phyloP scores from a whole-genome alignment of 2,329 filamentous ascomycete species.

The Kalmusia sp. region DNA sequence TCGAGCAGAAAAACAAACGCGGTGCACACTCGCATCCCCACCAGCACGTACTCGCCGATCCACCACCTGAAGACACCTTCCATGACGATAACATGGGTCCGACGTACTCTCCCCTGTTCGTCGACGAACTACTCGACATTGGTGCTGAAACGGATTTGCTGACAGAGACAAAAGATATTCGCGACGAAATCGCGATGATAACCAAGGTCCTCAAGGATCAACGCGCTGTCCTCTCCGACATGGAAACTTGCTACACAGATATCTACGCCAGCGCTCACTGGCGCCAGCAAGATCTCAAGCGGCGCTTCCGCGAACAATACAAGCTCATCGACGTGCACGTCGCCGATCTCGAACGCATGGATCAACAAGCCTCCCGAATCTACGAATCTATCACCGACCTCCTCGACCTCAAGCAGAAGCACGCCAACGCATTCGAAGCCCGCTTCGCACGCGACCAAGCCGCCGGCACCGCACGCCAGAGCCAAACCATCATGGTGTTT shows the following conservation, averaged over 20 bases:
- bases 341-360: constrained; percentile 69
- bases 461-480: constrained; percentile 64
- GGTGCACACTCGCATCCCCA: constrained; percentile 35
- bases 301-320: constrained; percentile 63
- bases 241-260: constrained; percentile 53
- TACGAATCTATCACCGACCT: constrained; percentile 67
- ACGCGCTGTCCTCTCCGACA: constrained; percentile 54
- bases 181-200: constrained; percentile 72
- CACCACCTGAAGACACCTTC: constrained; percentile 36
- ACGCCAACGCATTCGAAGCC: constrained; percentile 72
- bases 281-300: constrained; percentile 57
- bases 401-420: constrained; percentile 73
- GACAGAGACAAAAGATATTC: constrained; percentile 71
- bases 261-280: constrained; percentile 46
- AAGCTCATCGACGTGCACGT: constrained; percentile 64
- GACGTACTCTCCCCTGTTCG: constrained; percentile 51
- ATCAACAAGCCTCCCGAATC: constrained; percentile 66
- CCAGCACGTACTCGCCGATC: constrained; percentile 30
- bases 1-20: constrained; percentile 39
- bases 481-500: constrained; percentile 65
- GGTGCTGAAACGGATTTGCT: constrained; percentile 67
- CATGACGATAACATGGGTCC: constrained; percentile 37
- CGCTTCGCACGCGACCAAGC: constrained; percentile 68
- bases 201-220: constrained; percentile 60
- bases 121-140: constrained; percentile 66